Percentiles rank a stretch among this genome's conserved stretches.
Conservation (phyloP, 2,329 filamentous ascomycete genomes). For the Talaromyces atroroseus region DNA sequence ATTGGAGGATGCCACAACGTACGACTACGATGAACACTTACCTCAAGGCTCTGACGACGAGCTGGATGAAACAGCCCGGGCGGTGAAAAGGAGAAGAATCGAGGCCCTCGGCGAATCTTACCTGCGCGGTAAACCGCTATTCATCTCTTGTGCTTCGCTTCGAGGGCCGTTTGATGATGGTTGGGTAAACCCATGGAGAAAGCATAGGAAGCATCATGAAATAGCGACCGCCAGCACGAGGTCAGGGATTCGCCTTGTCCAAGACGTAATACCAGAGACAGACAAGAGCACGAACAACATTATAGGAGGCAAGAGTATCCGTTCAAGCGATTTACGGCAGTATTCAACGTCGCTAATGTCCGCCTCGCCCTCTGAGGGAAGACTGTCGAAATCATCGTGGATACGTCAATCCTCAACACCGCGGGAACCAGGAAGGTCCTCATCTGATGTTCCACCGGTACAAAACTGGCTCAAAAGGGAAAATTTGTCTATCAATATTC, state of each 20-base stretch:
- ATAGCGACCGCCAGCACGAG: not conserved
- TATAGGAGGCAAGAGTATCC: not conserved
- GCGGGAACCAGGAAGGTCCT: not conserved
- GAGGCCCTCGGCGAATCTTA: constrained; percentile 39
- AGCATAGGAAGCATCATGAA: constrained; percentile 17
- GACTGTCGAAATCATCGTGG: constrained; percentile 4
- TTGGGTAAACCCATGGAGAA: constrained; percentile 45
- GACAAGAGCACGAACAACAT: constrained; percentile 17
- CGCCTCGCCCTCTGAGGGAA: not conserved
- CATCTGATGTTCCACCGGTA: constrained; percentile 3
- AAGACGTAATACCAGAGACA: constrained; percentile 23
- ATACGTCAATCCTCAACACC: not conserved
- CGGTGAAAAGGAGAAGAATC: constrained; percentile 38
- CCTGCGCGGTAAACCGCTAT: constrained; percentile 37
- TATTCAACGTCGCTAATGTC: not conserved
- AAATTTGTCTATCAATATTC: constrained; percentile 16
- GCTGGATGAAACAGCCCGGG: constrained; percentile 25
- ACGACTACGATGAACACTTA: constrained; percentile 23
- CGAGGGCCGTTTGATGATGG: constrained; percentile 40
- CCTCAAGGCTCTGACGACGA: constrained; percentile 37
- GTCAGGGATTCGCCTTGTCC: not conserved
- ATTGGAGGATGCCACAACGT: constrained; percentile 29
- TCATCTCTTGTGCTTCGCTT: constrained; percentile 42
- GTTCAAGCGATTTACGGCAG: not conserved
- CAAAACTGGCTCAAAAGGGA: constrained; percentile 12